Conservation (phyloP, 306 rosid species). For the Castanea mollissima region DNA sequence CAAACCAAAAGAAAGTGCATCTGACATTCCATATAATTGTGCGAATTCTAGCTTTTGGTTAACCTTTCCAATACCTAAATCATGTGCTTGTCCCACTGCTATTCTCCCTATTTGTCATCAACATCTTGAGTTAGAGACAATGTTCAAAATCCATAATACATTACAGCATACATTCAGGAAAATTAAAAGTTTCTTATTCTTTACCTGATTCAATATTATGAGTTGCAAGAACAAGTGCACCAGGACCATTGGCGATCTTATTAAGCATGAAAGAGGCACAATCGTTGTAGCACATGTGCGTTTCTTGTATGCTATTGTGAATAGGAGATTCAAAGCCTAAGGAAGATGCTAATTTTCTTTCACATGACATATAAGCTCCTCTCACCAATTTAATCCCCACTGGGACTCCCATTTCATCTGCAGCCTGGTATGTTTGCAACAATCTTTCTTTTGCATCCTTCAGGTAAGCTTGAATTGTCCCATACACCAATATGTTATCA, state of each 20-base stretch:
- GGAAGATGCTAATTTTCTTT: slow-evolving; percentile 52
- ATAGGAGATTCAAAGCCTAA: slow-evolving; percentile 70
- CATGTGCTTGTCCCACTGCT: slow-evolving; percentile 73
- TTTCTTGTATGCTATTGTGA: slow-evolving; percentile 63
- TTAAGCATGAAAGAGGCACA: slow-evolving; percentile 68
- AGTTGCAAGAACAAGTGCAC: slow-evolving; percentile 74
- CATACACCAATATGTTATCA: slow-evolving; percentile 50
- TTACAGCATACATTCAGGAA: neutral
- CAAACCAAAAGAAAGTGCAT: slow-evolving; percentile 78
- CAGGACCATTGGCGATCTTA: slow-evolving; percentile 56
- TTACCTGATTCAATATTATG: slow-evolving; percentile 87
- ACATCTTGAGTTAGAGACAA: neutral
- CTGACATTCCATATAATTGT: slow-evolving; percentile 88
- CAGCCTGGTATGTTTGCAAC: slow-evolving; percentile 37
- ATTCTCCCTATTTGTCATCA: slow-evolving; percentile 50
- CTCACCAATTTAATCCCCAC: slow-evolving; percentile 87
- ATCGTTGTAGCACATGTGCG: slow-evolving; percentile 69
- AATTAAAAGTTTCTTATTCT: neutral
- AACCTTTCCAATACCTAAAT: slow-evolving; percentile 73
- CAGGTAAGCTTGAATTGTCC: slow-evolving; percentile 76
- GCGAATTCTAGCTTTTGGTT: slow-evolving; percentile 80
- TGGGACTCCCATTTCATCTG: slow-evolving; percentile 62
- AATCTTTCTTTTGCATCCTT: slow-evolving; percentile 80
- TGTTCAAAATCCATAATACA: neutral
- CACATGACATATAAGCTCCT: slow-evolving; percentile 93